phyloP scores from a whole-genome alignment of 192 early-diverging fungal species.

The Entomortierella beljakovae region DNA sequence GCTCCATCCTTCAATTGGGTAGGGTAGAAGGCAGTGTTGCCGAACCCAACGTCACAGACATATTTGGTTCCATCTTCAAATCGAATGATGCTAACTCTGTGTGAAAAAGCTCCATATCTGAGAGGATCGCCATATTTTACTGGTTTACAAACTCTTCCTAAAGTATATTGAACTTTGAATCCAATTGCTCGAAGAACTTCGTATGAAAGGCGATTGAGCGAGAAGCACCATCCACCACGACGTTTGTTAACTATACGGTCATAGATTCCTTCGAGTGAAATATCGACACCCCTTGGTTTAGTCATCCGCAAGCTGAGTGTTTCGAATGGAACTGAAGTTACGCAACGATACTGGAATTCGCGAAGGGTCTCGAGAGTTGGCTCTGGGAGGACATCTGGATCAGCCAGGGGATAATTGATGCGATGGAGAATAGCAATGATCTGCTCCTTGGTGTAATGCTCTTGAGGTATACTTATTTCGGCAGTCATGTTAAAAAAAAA shows the following conservation, averaged over 20 bases:
- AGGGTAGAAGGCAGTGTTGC: constrained; percentile 12
- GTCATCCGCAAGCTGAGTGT: constrained; percentile 23
- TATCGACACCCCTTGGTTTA: constrained; percentile 11
- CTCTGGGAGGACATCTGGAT: constrained; percentile 14
- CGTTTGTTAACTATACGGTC: constrained; percentile 21
- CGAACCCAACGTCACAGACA: constrained; percentile 32
- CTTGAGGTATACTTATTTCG: too few species aligned
- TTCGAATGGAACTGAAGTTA: constrained; percentile 35
- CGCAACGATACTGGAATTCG: constrained; percentile 18
- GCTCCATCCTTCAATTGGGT: constrained; percentile 18
- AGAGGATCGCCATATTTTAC: constrained; percentile 2
- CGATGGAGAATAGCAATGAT: constrained; percentile 19
- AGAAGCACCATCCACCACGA: constrained; percentile 45
- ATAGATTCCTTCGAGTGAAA: constrained; percentile 25
- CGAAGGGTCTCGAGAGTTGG: constrained; percentile 24
- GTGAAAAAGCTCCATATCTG: background rate
- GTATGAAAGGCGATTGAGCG: constrained; percentile 18
- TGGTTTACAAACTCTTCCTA: constrained; percentile 36
- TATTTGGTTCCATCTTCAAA: constrained; percentile 28
- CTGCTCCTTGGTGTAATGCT: constrained; percentile 19
- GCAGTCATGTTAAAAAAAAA: too few species aligned
- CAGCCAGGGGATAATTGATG: constrained; percentile 18
- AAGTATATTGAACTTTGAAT: constrained; percentile 14
- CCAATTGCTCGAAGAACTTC: constrained; percentile 18
- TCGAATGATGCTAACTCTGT: constrained; percentile 22